These are phyloP conservation scores for Penicillium antarcticum DNA, from an alignment of 495 filamentous ascomycete species.

Conservation along the genomic window DNA sequence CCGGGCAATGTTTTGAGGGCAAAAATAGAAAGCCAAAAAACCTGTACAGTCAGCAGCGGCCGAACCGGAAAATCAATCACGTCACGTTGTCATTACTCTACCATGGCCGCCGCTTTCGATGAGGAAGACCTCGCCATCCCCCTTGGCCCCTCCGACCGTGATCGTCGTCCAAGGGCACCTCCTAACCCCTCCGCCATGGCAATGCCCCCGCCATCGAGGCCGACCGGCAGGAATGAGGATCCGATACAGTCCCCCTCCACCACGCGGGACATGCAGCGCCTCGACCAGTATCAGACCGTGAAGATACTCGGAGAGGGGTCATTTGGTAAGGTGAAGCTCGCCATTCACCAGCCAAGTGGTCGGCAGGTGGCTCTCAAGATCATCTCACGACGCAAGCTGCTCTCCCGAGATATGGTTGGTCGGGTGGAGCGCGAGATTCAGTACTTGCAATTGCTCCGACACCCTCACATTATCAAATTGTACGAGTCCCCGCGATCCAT, in stretches of 20 bases:
- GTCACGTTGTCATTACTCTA: slow-evolving; percentile 37
- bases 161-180: slow-evolving; percentile 26
- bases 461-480: slow-evolving; percentile 99
- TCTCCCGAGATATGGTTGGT: slow-evolving; percentile 94
- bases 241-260: slow-evolving; percentile 42
- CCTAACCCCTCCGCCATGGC: slow-evolving; percentile 41
- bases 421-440: slow-evolving; percentile 97
- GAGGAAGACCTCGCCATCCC: slow-evolving; percentile 93
- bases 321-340: slow-evolving; percentile 98
- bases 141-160: slow-evolving; percentile 65
- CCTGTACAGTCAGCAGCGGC: slow-evolving; percentile 21
- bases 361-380: slow-evolving; percentile 97
- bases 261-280: slow-evolving; percentile 63
- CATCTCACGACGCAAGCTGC: slow-evolving; percentile 89
- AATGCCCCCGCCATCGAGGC: slow-evolving; percentile 46
- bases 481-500: slow-evolving; percentile 40
- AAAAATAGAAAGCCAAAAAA: slow-evolving; percentile 14
- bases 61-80: slow-evolving; percentile 39
- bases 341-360: slow-evolving; percentile 81
- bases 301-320: slow-evolving; percentile 93
- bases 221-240: slow-evolving; percentile 33
- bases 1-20: slow-evolving; percentile 16
- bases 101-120: slow-evolving; percentile 59
- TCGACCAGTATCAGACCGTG: slow-evolving; percentile 86
- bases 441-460: slow-evolving; percentile 89